A percentile compares a stretch with the other conserved stretches of the same genome.
phyloP scores from a whole-genome alignment of 2,329 filamentous ascomycete species.

The Paecilomyces sp. region DNA sequence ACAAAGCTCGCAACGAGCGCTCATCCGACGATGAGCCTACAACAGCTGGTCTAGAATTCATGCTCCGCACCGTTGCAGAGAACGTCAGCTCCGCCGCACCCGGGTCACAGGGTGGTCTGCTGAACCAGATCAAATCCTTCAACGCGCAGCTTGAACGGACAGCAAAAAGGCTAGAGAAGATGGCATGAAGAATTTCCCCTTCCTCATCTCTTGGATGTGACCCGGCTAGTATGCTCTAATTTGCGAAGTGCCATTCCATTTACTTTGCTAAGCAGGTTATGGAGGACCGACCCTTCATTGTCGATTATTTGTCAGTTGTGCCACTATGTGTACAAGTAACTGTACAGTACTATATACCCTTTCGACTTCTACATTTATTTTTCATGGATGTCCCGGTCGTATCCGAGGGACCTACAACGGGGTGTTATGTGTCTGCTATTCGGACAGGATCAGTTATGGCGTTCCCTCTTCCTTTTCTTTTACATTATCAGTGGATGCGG shows the following conservation, averaged over 20 bases:
- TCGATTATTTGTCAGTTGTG: no score
- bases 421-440: no score
- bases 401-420: not conserved
- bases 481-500: not conserved
- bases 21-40: slow-evolving; percentile 8
- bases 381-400: not conserved
- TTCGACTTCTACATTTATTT: not conserved
- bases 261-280: no score
- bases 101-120: slow-evolving; percentile 32
- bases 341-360: not conserved
- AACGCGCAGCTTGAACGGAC: slow-evolving; percentile 36
- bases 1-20: slow-evolving; percentile 14
- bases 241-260: no score
- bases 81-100: slow-evolving; percentile 33
- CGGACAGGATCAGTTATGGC: not conserved
- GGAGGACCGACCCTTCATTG: no score
- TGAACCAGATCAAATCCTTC: slow-evolving; percentile 34
- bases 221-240: not conserved
- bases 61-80: slow-evolving; percentile 34
- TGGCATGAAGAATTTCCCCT: not conserved
- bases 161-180: slow-evolving; percentile 8
- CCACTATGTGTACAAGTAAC: no score
- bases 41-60: slow-evolving; percentile 33
- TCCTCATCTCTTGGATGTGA: not conserved
- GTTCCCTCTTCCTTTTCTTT: not conserved